Percentiles rank a stretch among this genome's conserved stretches.
These are phyloP conservation scores for Grosmannia penicillata DNA, from an alignment of 2,329 filamentous ascomycete species.

Conservation along the genomic window DNA sequence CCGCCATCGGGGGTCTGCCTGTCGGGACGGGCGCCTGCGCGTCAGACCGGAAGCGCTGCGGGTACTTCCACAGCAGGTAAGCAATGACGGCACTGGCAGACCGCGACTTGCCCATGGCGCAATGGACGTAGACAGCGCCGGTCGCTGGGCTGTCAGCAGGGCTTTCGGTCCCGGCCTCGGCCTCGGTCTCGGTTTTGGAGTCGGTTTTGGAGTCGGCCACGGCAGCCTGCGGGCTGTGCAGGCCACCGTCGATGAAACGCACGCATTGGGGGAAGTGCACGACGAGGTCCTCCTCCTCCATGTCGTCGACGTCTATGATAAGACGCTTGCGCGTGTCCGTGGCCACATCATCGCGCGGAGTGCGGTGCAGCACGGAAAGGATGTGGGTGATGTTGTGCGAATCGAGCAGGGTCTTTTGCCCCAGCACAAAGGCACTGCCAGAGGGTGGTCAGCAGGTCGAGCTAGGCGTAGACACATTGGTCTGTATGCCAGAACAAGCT, in stretches of 20 bases:
- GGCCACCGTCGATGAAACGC: slow-evolving; percentile 66
- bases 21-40: neutral
- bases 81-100: slow-evolving; percentile 75
- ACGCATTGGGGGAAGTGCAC: slow-evolving; percentile 66
- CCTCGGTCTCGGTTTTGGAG: no score
- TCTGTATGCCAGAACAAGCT: no score
- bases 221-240: slow-evolving; percentile 29
- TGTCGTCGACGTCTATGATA: slow-evolving; percentile 70
- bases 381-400: slow-evolving; percentile 72
- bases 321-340: slow-evolving; percentile 17
- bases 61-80: slow-evolving; percentile 62
- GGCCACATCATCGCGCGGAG: slow-evolving; percentile 24
- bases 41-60: slow-evolving; percentile 29
- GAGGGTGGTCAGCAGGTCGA: neutral
- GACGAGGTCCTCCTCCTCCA: slow-evolving; percentile 76
- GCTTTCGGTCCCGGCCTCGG: no score
- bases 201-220: no score
- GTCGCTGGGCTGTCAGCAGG: neutral
- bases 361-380: slow-evolving; percentile 54
- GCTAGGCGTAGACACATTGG: slow-evolving; percentile 15
- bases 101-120: slow-evolving; percentile 91
- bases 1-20: neutral
- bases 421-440: slow-evolving; percentile 67
- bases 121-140: slow-evolving; percentile 44
- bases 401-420: slow-evolving; percentile 51